Base-by-base conservation (phyloP, 1,284 basidiomycete species). In the Heterobasidion parviporum region DNA sequence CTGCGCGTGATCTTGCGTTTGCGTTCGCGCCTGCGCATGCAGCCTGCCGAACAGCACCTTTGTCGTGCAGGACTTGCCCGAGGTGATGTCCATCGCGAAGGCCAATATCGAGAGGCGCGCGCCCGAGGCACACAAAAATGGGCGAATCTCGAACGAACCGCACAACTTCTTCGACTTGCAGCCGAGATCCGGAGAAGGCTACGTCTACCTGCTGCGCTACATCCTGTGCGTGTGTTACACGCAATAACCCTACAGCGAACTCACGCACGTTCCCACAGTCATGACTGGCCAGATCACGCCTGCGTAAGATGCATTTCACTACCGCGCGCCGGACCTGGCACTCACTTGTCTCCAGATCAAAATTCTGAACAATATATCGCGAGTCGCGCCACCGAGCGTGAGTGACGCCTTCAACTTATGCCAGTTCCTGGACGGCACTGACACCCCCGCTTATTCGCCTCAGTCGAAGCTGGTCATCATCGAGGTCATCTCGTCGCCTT, bases 141-240 rank as follows among this genome's bases (percentile, higher is more conserved):
- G 57, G 15, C 54, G 57, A 8, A 55, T 60, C 34, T 20, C 32
- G 2, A 26, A 36, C 26, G 59, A 60, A 41, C 35, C 53, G 6
- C 55, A 57, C 33, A 54, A 61, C 46, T 59, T 62, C 54, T 62
- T 62, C 56, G 55, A 56, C 33, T 36, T 46, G 32, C 60, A 62
- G 52, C 54, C 52, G 10, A 41, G 56, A 9, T 26, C 26, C 35
- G 60, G 58, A 15, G 57, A 61, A 14, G 52, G 49, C 9, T 20
- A 53, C 33, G 50, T 58, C 6, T 62, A 60, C 47, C 53, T 62
- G 32, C 54, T 62, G 16, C 60, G 60, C 8, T 57, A 61, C 48
- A 58, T 61, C 33, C 34, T 62, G 61, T 62, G 38, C 36, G 61
- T 53, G 26, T 14, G 38, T 33, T 32, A 18, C 10, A 26, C 26